These are phyloP conservation scores for Coemansia sp. DNA, from an alignment of 192 early-diverging fungal species.

Conservation along the genomic window DNA sequence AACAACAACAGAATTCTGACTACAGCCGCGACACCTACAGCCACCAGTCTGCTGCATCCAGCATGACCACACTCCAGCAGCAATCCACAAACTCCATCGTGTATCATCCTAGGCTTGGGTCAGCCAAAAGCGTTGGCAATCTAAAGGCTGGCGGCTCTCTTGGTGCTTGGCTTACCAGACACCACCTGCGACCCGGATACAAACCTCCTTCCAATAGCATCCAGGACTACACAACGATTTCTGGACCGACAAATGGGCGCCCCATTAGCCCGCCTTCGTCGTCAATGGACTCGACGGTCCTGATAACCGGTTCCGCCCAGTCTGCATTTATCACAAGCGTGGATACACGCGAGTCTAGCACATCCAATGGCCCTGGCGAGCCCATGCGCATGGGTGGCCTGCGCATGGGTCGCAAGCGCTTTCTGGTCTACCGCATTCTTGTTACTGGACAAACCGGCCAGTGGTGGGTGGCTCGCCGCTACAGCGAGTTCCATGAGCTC, in stretches of 20 bases:
- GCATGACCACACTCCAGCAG: conserved; percentile 37
- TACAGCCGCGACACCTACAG: conserved; percentile 22
- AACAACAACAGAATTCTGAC: conserved; percentile 12
- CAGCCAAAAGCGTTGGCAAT: conserved; percentile 43
- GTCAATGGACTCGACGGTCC: not conserved
- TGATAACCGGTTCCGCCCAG: conserved; percentile 9
- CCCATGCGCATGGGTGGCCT: conserved; percentile 41
- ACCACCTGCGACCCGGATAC: conserved; percentile 36
- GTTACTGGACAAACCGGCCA: conserved; percentile 40
- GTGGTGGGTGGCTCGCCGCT: conserved; percentile 48
- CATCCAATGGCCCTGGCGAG: conserved; percentile 16
- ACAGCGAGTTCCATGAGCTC: conserved; percentile 51
- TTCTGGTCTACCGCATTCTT: conserved; percentile 48
- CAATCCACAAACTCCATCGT: conserved; percentile 5
- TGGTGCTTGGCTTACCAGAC: conserved; percentile 50
- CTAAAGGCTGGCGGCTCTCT: conserved; percentile 42
- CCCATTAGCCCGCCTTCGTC: conserved; percentile 3
- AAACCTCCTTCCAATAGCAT: conserved; percentile 1
- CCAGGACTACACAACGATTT: not conserved
- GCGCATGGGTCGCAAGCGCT: conserved; percentile 50
- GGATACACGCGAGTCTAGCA: conserved; percentile 35
- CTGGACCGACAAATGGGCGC: conserved; percentile 7
- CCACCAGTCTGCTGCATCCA: conserved; percentile 37
- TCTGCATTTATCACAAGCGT: conserved; percentile 48
- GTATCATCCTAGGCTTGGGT: conserved; percentile 19